Conservation (phyloP, 352 stramenopile species). For the Phytophthora fragariae region DNA sequence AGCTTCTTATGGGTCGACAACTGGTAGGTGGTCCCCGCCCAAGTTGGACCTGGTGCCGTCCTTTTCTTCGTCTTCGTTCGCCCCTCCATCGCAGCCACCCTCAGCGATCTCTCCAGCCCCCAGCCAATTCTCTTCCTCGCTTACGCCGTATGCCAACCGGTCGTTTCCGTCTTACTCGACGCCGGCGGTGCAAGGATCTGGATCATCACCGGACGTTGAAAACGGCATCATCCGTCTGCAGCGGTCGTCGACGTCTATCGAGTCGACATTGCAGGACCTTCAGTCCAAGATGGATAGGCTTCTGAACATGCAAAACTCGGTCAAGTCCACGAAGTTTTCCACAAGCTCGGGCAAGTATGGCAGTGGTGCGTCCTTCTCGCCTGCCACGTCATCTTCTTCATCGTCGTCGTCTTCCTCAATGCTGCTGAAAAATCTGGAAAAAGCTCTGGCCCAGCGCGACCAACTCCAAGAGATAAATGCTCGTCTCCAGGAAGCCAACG, state of each 20-base stretch:
- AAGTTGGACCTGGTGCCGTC: slow-evolving; percentile 45
- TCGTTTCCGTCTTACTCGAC: slow-evolving; percentile 28
- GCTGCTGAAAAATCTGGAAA: slow-evolving; percentile 82
- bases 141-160: slow-evolving; percentile 38
- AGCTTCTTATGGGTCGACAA: slow-evolving; percentile 21
- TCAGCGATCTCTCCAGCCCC: slow-evolving; percentile 19
- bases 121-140: slow-evolving; percentile 35
- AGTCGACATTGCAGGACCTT: slow-evolving; percentile 74
- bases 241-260: slow-evolving; percentile 80
- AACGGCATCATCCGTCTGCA: slow-evolving; percentile 74
- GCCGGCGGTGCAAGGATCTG: slow-evolving; percentile 10
- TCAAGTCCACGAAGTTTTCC: slow-evolving; percentile 58
- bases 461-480: slow-evolving; percentile 64
- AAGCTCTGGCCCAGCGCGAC: slow-evolving; percentile 72
- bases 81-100: slow-evolving; percentile 24
- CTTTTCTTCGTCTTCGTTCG: slow-evolving; percentile 36
- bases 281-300: slow-evolving; percentile 86
- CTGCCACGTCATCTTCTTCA: slow-evolving; percentile 29
- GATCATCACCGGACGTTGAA: slow-evolving; percentile 55
- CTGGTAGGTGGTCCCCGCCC: slow-evolving; percentile 34
- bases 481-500: slow-evolving; percentile 56
- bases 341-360: slow-evolving; percentile 38
- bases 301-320: slow-evolving; percentile 60
- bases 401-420: slow-evolving; percentile 46
- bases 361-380: slow-evolving; percentile 20